Percentiles rank a stretch among this genome's conserved stretches.
Conservation (phyloP, 2,329 filamentous ascomycete species). For the Arthrobotrys conoides region DNA sequence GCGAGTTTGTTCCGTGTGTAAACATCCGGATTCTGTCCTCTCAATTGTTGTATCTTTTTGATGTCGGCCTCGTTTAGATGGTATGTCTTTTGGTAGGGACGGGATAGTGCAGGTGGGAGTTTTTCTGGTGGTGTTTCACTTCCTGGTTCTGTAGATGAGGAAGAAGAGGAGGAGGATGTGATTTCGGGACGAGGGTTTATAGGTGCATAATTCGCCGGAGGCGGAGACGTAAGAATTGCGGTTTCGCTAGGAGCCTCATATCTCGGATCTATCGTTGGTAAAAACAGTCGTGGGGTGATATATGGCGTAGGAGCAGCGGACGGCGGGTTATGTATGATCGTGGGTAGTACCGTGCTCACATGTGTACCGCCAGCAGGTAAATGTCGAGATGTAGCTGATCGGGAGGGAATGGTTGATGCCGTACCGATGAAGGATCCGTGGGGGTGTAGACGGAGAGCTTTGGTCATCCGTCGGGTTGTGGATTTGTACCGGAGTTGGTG, state of each 20-base stretch:
- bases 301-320: slow-evolving; percentile 75
- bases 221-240: slow-evolving; percentile 63
- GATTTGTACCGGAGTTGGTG: slow-evolving; percentile 68
- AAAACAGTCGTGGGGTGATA: slow-evolving; percentile 76
- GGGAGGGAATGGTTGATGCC: slow-evolving; percentile 41
- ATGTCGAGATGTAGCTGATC: slow-evolving; percentile 64
- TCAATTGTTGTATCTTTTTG: slow-evolving; percentile 73
- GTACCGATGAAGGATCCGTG: slow-evolving; percentile 69
- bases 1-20: slow-evolving; percentile 75
- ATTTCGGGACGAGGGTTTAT: slow-evolving; percentile 1
- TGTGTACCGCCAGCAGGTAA: too few relatives aligned
- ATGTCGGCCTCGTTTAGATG: slow-evolving; percentile 74
- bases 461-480: slow-evolving; percentile 70
- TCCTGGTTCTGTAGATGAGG: not conserved
- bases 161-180: not conserved
- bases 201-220: slow-evolving; percentile 58
- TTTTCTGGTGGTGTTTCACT: slow-evolving; percentile 22
- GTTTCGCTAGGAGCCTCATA: slow-evolving; percentile 49
- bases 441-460: slow-evolving; percentile 71
- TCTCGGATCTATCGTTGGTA: slow-evolving; percentile 74
- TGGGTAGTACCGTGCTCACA: slow-evolving; percentile 66
- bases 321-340: slow-evolving; percentile 78
- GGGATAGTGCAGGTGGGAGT: slow-evolving; percentile 71
- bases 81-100: slow-evolving; percentile 73
- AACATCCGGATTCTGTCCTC: slow-evolving; percentile 71